Conservation (phyloP, 176 grass and related monocot species). For the Hordeum vulgare region MorexV3_pseudomolecules_assembly NC_058518.1:382919841-382920340, state of each 20-base stretch:
- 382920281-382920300: neutral
- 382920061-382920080: neutral
- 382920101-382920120: neutral
- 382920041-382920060: neutral
- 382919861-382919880: slow-evolving; percentile 35
- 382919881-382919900: slow-evolving; percentile 45
- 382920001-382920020: slow-evolving; percentile 16
- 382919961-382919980: slow-evolving; percentile 48
- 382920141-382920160: neutral
- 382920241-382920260: neutral
- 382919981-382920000: slow-evolving; percentile 28
- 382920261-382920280: neutral
- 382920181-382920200: neutral
- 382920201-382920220: neutral
- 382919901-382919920: slow-evolving; percentile 47
- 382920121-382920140: neutral
- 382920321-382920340: neutral
- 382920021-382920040: neutral
- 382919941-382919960: slow-evolving; percentile 39
- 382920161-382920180: slow-evolving; percentile 7
- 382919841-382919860: slow-evolving; percentile 34
- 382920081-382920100: neutral
- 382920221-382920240: neutral
- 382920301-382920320: neutral
- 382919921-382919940: slow-evolving; percentile 37